Base-by-base conservation (phyloP, 805 yeast species). In the Torulaspora quercuum region DNA sequence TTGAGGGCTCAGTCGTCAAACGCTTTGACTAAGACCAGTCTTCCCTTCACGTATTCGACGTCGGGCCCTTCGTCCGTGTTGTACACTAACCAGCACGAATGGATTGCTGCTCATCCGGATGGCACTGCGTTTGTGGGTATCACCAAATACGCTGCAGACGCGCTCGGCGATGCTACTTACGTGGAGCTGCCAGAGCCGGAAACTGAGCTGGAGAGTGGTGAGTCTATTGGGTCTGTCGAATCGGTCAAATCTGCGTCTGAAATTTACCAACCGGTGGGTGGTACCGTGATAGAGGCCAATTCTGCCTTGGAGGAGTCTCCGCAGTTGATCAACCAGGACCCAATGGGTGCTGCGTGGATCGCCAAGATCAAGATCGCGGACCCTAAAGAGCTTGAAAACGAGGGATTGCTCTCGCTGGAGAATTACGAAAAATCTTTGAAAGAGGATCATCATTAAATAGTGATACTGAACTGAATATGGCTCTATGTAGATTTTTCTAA, bases 151-250 rank as follows among this genome's bases (percentile, higher is more conserved):
- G 98, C 98, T 12, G 82, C 96, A 14, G 95, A 88, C 55, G 95
- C 97, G 6, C 75, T 92, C 44, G 98, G 98, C 29, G 98, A 92
- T 65, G 94, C 95, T 39, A 94, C 97, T 3, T 92, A 73, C 60
- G 82, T 89, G 42, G 98, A 92, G 65, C 72, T 90, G 50, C 95
- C 95, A 30, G 89, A 81, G 49, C 75, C 73, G 25, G 84, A 80
- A 25, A 73, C 71, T 25, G 67, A 57, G 19, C 70, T 81, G 39
- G 78, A 69, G 39, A 71, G 72, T 32, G 94, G 95, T 33, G 97
- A 87, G 46, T 69, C 90, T 9, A 69, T 92, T 57, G 97, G 97
- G 5, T 83, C 95, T 20, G 94, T 92, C 25, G 98, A 92, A 66
- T 76, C 88, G 27, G 98, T 92, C 54, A 92, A 92, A 67, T 77